Conservation (phyloP, 2,329 filamentous ascomycete genomes). For the Pezicula carpinea region DNA sequence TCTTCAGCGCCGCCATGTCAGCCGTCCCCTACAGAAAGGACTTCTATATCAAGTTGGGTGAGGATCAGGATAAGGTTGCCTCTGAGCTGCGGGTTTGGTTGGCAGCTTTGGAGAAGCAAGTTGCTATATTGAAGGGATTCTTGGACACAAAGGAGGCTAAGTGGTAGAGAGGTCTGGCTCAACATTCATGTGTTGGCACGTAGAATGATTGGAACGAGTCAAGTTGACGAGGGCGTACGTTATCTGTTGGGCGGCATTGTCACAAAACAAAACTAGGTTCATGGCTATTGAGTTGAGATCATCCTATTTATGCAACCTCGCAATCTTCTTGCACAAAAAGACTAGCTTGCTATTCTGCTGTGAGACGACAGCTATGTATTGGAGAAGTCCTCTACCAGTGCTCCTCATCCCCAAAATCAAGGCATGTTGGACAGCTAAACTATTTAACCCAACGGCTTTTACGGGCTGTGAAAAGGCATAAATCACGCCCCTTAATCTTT, state of each 20-base stretch:
- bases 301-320: too few relatives aligned
- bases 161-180: conserved; percentile 22
- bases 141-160: conserved; percentile 45
- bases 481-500: conserved; percentile 7
- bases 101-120: conserved; percentile 68
- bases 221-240: not conserved
- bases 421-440: too few relatives aligned
- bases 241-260: not conserved
- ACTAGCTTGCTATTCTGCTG: too few relatives aligned
- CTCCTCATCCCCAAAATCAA: too few relatives aligned
- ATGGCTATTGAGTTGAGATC: too few relatives aligned
- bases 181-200: not conserved
- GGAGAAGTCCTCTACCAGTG: too few relatives aligned
- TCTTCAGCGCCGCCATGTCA: conserved; percentile 90
- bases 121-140: conserved; percentile 70
- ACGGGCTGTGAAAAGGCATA: not conserved
- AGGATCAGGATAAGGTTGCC: conserved; percentile 57
- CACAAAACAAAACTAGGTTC: too few relatives aligned
- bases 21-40: conserved; percentile 90
- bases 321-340: too few relatives aligned
- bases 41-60: conserved; percentile 85
- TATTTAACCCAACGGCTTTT: too few relatives aligned
- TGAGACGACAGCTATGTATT: too few relatives aligned
- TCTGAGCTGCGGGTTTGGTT: conserved; percentile 68
- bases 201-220: not conserved